Evolutionary conservation across 2,329 filamentous ascomycete species (phyloP), one percentile per base, ranked within the genome.

Genomic region (Aspergillus persii): DNA sequence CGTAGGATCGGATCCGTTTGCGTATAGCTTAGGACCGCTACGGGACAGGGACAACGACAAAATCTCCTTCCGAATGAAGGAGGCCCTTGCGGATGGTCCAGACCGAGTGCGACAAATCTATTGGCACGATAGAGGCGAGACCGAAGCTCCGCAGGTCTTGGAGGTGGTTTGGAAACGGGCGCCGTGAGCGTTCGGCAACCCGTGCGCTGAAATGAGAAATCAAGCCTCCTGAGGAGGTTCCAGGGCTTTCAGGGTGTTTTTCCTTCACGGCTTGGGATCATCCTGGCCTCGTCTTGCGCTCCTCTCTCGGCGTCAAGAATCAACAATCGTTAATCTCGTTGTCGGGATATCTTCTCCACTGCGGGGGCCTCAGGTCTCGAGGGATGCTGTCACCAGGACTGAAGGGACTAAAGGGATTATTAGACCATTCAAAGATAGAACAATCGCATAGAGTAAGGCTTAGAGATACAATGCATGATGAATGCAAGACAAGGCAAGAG

Each of bases 51-150:
- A 78, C 11, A 71, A 74, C 1, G 69, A 78, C 54, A 87, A 87
- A 75, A 78, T 81, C 70, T 83, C 79, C 55, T 86, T 81, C 59
- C 68, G 69, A 9, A 69, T 87, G 4, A 70, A 75, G n/a, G 80
- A 83, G 39, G 78, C 79, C 1, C 74, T 79, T 46, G 63, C 76
- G 9, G 74, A 79, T 30, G 71, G 69, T 2, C 6, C 77, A 84
- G 77, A 78, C 29, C 74, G 73, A 48, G 74, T 87, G 8, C 78
- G 79, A n/a, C 85, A 87, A 68, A 75, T 84, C 52, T 87, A 86
- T 59, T 74, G 86, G 7, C 77, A 79, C 62, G 75, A 77, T 30
- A 77, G 79, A 23, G 65, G 76, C 39, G 70, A 74, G 49, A 61
- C 71, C 8, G 68, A 69, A 4, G 78, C 77, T 41, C 51, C 72